Evolutionary conservation across 352 stramenopile genomes (phyloP).

Genomic region (Phytophthora colocasiae): DNA sequence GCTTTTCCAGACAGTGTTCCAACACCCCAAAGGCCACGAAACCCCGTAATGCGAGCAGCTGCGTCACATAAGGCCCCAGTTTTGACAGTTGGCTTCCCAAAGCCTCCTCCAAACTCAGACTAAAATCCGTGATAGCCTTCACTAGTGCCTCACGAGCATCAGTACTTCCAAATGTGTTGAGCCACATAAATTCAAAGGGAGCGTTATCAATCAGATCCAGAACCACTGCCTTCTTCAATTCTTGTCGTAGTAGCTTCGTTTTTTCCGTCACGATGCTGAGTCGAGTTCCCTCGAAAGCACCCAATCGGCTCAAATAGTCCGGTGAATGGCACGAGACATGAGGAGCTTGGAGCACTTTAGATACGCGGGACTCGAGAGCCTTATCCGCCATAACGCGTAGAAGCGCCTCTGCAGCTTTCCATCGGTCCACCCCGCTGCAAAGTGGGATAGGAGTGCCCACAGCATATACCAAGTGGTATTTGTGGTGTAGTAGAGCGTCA

Average conservation of each 20-base stretch:
- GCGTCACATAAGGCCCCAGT: slow-evolving; percentile 34
- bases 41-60: slow-evolving; percentile 75
- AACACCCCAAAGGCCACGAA: slow-evolving; percentile 82
- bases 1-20: slow-evolving; percentile 87
- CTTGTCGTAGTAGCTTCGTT: slow-evolving; percentile 17
- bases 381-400: slow-evolving; percentile 34
- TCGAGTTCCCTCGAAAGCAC: slow-evolving; percentile 53
- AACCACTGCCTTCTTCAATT: slow-evolving; percentile 53
- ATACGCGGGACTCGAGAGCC: slow-evolving; percentile 17
- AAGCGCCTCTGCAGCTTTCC: slow-evolving; percentile 61
- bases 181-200: slow-evolving; percentile 74
- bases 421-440: slow-evolving; percentile 56
- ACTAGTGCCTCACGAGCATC: slow-evolving; percentile 35
- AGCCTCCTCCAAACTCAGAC: slow-evolving; percentile 31
- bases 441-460: slow-evolving; percentile 61
- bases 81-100: slow-evolving; percentile 19
- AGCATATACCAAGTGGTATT: slow-evolving; percentile 91
- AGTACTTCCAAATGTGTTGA: slow-evolving; percentile 37
- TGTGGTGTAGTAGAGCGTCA: slow-evolving; percentile 88
- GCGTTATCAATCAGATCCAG: slow-evolving; percentile 68
- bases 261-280: slow-evolving; percentile 36
- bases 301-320: slow-evolving; percentile 46
- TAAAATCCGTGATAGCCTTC: slow-evolving; percentile 43
- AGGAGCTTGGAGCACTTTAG: slow-evolving; percentile 46
- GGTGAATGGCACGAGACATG: slow-evolving; percentile 44